Conservation (phyloP, 169 alveolate genomes). For the Ichthyophthirius multifiliis region DNA sequence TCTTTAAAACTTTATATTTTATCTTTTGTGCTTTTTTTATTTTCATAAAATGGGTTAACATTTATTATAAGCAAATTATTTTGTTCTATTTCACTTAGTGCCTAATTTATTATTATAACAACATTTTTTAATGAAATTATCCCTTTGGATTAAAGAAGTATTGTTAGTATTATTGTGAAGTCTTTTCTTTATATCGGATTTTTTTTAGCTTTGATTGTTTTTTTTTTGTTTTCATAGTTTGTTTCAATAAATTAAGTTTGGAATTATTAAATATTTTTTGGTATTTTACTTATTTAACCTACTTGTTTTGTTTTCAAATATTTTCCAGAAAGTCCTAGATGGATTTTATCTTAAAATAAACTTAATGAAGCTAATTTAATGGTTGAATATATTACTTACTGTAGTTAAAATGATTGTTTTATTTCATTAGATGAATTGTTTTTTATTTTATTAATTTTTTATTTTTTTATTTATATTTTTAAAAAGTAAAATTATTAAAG, state of each 20-base stretch:
- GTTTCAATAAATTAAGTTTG: background rate
- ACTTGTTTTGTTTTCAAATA: background rate
- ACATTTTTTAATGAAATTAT: background rate
- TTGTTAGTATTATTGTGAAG: background rate
- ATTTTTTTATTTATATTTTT: background rate
- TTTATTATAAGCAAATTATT: background rate
- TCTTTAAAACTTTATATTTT: background rate
- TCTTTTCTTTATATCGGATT: background rate
- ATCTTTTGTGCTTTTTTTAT: background rate
- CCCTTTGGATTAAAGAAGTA: background rate
- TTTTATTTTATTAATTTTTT: background rate
- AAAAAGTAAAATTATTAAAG: too few species aligned
- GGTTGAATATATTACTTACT: background rate
- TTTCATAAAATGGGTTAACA: background rate
- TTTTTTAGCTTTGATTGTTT: background rate
- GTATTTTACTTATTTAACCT: background rate
- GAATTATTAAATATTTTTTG: background rate
- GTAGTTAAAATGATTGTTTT: background rate
- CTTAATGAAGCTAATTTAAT: background rate
- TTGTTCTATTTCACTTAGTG: background rate
- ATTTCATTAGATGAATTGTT: background rate
- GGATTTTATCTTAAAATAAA: background rate
- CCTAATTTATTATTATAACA: background rate
- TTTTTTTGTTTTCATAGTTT: background rate
- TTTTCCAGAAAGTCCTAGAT: slow-evolving; percentile 7